Evolutionary conservation across 1,139 yeast species (phyloP).

Genomic region (Geotrichum phurueaensis): DNA sequence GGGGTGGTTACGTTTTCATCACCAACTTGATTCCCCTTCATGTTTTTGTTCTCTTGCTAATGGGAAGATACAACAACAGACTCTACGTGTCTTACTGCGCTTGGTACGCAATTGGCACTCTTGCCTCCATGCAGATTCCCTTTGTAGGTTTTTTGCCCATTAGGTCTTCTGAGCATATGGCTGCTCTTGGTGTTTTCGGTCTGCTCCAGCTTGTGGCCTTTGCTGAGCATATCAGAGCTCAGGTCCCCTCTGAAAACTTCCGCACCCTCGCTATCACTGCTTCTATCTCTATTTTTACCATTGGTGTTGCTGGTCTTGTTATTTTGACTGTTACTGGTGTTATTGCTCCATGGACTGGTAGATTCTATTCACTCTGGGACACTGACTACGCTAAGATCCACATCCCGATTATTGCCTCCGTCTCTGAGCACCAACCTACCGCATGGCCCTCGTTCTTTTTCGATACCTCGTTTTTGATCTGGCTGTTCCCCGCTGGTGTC

Average conservation of each 20-base stretch:
- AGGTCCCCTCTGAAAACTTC: conserved; percentile 70
- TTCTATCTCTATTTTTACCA: conserved; percentile 46
- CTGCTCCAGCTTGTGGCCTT: conserved; percentile 83
- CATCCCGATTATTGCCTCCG: conserved; percentile 97
- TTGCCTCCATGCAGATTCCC: conserved; percentile 98
- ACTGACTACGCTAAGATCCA: conserved; percentile 96
- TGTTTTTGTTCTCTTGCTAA: conserved; percentile 77
- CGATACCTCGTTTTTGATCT: conserved; percentile 84
- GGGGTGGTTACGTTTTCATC: conserved; percentile 99
- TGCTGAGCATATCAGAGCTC: conserved; percentile 73
- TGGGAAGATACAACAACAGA: conserved; percentile 88
- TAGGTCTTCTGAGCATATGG: conserved; percentile 97
- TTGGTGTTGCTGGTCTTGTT: conserved; percentile 69
- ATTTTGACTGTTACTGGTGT: conserved; percentile 82
- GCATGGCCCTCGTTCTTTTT: conserved; percentile 99
- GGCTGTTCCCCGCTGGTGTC: conserved; percentile 98
- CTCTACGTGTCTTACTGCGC: conserved; percentile 89
- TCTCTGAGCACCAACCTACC: conserved; percentile 98
- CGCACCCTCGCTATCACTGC: conserved; percentile 62
- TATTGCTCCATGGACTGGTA: conserved; percentile 99
- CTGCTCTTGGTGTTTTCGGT: conserved; percentile 96
- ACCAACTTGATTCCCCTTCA: conserved; percentile 96
- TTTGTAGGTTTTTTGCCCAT: conserved; percentile 97
- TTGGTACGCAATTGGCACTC: conserved; percentile 94
- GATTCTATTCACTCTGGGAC: conserved; percentile 98